phyloP scores from a whole-genome alignment of 2,329 filamentous ascomycete genomes.

The Exophiala dermatitidis region DNA sequence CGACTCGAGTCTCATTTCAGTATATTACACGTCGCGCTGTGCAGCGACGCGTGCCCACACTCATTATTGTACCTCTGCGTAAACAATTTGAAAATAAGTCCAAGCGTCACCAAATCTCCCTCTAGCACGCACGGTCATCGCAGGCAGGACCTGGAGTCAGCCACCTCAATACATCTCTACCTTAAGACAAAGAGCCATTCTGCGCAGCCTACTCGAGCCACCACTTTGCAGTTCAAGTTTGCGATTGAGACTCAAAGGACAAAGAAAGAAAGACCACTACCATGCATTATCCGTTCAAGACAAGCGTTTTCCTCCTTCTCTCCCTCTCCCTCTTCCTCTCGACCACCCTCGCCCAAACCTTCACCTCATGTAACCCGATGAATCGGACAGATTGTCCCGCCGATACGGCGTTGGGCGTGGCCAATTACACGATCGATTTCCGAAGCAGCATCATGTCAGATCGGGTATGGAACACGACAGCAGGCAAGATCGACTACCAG shows the following conservation, averaged over 20 bases:
- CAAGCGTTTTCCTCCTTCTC: conserved; percentile 14
- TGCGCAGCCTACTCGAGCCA: background rate
- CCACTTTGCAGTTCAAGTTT: too few species aligned
- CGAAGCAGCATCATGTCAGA: conserved; percentile 48
- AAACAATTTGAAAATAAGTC: conserved; percentile 11
- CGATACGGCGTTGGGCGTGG: conserved; percentile 62
- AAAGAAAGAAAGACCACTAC: background rate
- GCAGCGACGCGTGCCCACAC: conserved; percentile 16
- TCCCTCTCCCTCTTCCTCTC: conserved; percentile 42
- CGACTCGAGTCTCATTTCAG: conserved; percentile 6
- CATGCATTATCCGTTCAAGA: background rate
- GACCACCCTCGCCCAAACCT: conserved; percentile 62
- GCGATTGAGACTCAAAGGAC: background rate
- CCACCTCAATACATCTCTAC: conserved; percentile 2
- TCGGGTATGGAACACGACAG: conserved; percentile 61
- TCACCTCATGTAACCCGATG: conserved; percentile 69
- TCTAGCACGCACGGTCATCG: conserved; percentile 9
- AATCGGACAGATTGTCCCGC: conserved; percentile 59
- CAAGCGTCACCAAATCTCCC: conserved; percentile 11
- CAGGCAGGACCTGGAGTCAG: conserved; percentile 14
- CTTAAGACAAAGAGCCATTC: conserved; percentile 7
- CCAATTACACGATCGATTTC: conserved; percentile 44
- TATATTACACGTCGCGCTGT: conserved; percentile 16
- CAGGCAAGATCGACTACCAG: conserved; percentile 57
- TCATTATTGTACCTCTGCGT: conserved; percentile 6